Base-by-base conservation (phyloP, 2,329 filamentous ascomycete genomes). In the Stemphylium lycopersici region DNA sequence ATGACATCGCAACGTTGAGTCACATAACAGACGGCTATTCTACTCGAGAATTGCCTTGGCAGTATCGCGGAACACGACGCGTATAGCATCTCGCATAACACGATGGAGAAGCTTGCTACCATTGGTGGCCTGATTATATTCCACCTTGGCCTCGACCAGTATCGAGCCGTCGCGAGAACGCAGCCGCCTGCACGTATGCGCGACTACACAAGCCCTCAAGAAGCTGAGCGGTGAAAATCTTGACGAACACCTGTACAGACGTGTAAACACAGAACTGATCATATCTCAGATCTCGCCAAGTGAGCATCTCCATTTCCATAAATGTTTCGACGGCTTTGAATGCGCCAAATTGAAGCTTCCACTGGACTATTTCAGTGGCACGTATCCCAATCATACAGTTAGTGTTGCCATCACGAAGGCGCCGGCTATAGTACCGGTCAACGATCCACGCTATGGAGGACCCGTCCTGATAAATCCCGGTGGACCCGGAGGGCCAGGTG, bases 381-480 rank as follows among this genome's bases (percentile, higher is more conserved):
- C 68, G 2, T 58, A 69, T 47, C 65, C 65, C 2, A 52, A 70
- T 40, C 50, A 59, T 6, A 67, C 59, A 8, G 60, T 73, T 43
- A 74, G 63, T 46, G 59, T 75, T 34, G 72, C 72, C 12, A 62
- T 75, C 12, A 56, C 58, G 12, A 71, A 73, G 46, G 43, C 74
- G 6, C 68, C 70, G 12, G 73, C 71, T 22, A 65, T 63, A 59
- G 71, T 75, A 26, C 56, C 70, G n/a, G 65, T 74, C 1, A 59
- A 69, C 15, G 70, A 76, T 44, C 61, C 70, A 24, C 62, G 69
- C 5, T 79, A 79, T 66, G 74, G 71, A n/a, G 76, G 77, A 1
- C 71, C 76, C 2, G 62, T 79, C 6, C 51, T 80, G 10, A 56
- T 78, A 54, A 80, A 80, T 33, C 78, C 78, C 7, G 78, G 78